Evolutionary conservation across 352 stramenopile genomes (phyloP), one percentile per base, ranked within the genome.

Genomic region (Phytophthora pistaciae): DNA sequence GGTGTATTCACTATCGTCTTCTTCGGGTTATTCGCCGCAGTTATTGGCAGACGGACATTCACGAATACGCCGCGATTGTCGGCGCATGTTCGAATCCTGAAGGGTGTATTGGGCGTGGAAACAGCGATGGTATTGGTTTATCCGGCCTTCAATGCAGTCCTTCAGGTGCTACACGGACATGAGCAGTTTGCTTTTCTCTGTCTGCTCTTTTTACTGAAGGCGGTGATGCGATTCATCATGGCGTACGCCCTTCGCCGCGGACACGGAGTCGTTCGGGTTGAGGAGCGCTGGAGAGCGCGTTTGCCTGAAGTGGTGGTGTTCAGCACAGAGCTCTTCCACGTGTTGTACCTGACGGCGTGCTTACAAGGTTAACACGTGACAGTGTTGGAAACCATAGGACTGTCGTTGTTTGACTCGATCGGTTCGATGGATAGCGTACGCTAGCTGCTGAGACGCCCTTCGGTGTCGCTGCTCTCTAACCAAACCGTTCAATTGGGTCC

Each of bases 281-380:
- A 56, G 3, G 29, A 68, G 20, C 52, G 40, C 10, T 68, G 62
- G 62, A 68, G 44, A 56, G 62, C 68, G 5, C 56, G 64, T 2
- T 42, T 75, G 21, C 63, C 68, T 4, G 68, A 72, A 55, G 38
- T 75, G 5, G 55, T 72, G 29, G 68, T 72, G 38, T 65, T 72
- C 40, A 71, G 56, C 7, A 68, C 61, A 5, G 68, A 75, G 18
- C 29, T 75, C 7, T 75, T 75, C n/a, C 62, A 72, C 42, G 52
- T 65, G n/a, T 36, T 75, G n/a, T 75, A 75, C 33, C 27, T 68
- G 33, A 68, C 68, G 2, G 27, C 56, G 31, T 72, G 68, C 27
- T 50, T 75, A 40, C 66, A 61, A 16, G 62, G 60, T 1, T 13
- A 62, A 21, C 27, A 63, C 16, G 53, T 53, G 7, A 64, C 53